Evolutionary conservation across 192 early-diverging fungal species (phyloP).

Genomic region (Coemansia sp.): DNA sequence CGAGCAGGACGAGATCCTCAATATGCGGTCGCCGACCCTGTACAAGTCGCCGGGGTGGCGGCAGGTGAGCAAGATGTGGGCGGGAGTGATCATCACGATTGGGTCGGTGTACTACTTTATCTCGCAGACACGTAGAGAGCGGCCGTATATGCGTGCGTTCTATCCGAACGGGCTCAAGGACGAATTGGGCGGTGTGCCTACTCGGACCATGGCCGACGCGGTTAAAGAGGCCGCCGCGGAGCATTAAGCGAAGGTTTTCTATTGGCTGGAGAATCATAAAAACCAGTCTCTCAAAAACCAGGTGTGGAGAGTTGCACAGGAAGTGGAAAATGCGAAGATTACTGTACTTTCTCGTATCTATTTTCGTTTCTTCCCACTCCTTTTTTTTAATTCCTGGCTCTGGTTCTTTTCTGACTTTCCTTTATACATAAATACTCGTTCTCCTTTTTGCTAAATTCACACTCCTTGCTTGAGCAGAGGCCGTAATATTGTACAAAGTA

Average conservation of each 20-base stretch:
- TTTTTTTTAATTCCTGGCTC: too few relatives aligned
- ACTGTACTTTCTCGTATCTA: too few relatives aligned
- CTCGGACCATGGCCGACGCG: constrained; percentile 29
- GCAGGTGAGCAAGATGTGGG: constrained; percentile 55
- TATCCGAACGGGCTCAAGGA: constrained; percentile 66
- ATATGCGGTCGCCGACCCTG: constrained; percentile 66
- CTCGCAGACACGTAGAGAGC: constrained; percentile 51
- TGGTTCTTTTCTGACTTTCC: too few relatives aligned
- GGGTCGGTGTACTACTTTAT: constrained; percentile 56
- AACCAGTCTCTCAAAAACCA: too few relatives aligned
- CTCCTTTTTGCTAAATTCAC: too few relatives aligned
- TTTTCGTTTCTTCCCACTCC: too few relatives aligned
- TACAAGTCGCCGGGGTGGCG: constrained; percentile 55
- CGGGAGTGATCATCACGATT: constrained; percentile 51
- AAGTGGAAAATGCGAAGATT: too few relatives aligned
- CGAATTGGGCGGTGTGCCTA: constrained; percentile 50
- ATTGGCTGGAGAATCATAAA: neutral
- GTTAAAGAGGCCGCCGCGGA: constrained; percentile 36
- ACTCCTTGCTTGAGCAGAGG: too few relatives aligned
- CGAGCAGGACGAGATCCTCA: constrained; percentile 68
- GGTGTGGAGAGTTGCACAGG: too few relatives aligned
- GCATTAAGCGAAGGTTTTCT: neutral
- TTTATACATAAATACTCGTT: too few relatives aligned
- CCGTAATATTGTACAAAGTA: too few relatives aligned
- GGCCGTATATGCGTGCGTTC: constrained; percentile 60